Evolutionary conservation across 768 basidiomycete species (phyloP), one percentile per base, ranked within the genome.

Genomic region (Rhodotorula diobovata): DNA sequence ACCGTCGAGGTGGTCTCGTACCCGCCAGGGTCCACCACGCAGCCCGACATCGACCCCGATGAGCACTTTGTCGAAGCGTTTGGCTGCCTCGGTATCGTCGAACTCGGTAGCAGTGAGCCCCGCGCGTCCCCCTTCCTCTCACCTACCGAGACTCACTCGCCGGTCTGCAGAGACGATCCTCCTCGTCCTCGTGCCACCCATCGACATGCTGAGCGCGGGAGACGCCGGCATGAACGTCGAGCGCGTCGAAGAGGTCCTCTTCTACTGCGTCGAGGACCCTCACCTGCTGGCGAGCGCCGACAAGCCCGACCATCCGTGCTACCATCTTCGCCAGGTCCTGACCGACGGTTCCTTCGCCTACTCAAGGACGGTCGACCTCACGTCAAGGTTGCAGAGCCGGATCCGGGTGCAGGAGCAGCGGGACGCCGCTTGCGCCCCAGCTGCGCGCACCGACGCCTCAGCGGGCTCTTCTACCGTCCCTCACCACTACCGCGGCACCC

Each of bases 341-440:
- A 28, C 46, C 39, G 30, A 53, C 11, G 64, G 64, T 6, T 30
- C 54, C 23, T 62, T 55, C 54, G 57, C 50, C 46, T 56, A 66
- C 39, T 51, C 45, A 8, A 51, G 62, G 37, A 41, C 46, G 32
- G n/a, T 62, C 46, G 64, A 71, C 48, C 39, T 71, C 14, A 62
- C 64, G 32, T 51, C 55, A 10, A 53, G 55, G 2, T n/a, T 66
- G 39, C n/a, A 25, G 14, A 46, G 32, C 25, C 59, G 59, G 0
- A 25, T 71, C 46, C 32, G 34, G 10, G 51, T 43, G 7, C 60
- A 56, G 37, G n/a, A 30, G 2, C 70, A 62, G 23, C 51, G 43
- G 2, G 28, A 23, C 9, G 45, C 46, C 6, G 64, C 60, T 1
- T 71, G 70, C 56, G 25, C 46, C 2, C 70, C 70, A 2, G 15